Percentiles rank a stretch among this genome's conserved stretches.
Conservation (phyloP, 176 grass and related monocot species). For the Ampelocalamus luodianensis region DNA sequence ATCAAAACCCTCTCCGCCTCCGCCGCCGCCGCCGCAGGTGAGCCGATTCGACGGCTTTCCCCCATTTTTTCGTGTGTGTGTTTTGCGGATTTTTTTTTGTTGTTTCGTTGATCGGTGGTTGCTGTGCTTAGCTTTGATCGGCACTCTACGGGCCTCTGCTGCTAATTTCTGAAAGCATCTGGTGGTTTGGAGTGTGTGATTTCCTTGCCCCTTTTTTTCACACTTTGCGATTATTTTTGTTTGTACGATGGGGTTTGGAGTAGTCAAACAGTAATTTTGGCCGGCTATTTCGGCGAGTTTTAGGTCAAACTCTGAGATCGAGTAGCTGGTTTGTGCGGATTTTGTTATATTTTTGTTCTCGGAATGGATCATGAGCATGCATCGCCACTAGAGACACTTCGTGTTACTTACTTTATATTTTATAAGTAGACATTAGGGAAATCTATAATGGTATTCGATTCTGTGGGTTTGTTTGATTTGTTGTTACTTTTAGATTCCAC, state of each 20-base stretch:
- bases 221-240: background rate
- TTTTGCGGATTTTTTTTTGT: background rate
- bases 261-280: constrained; percentile 5
- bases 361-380: background rate
- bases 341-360: constrained; percentile 13
- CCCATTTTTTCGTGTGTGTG: background rate
- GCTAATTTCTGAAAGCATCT: constrained; percentile 26
- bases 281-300: background rate
- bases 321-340: background rate
- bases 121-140: background rate
- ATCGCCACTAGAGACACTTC: background rate
- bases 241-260: background rate
- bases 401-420: background rate
- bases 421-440: background rate
- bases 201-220: background rate
- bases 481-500: constrained; percentile 41
- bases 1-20: background rate
- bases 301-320: constrained; percentile 28
- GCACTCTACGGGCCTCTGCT: background rate
- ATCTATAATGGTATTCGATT: background rate
- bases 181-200: constrained; percentile 4
- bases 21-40: constrained; percentile 38
- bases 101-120: constrained; percentile 22
- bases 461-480: constrained; percentile 34
- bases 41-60: constrained; percentile 11